A percentile compares a stretch with the other conserved stretches of the same genome.
phyloP scores from a whole-genome alignment of 495 filamentous ascomycete genomes.

The Xylaria acuta region DNA sequence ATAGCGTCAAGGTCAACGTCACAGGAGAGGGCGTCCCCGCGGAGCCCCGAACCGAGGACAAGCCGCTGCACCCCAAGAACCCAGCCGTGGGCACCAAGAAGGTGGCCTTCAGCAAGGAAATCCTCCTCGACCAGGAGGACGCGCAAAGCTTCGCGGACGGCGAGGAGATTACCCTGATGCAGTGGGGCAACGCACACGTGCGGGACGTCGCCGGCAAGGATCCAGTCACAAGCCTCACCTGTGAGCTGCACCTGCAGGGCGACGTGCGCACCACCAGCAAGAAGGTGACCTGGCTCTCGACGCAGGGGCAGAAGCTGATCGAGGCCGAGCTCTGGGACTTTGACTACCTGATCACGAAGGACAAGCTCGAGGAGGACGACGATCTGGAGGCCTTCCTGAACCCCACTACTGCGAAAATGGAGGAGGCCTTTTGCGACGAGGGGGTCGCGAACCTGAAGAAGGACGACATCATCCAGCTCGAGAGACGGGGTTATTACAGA shows the following conservation, averaged over 20 bases:
- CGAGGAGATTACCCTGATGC: conserved; percentile 95
- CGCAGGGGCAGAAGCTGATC: conserved; percentile 74
- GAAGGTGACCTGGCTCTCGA: conserved; percentile 91
- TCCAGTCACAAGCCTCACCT: conserved; percentile 69
- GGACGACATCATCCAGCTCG: conserved; percentile 91
- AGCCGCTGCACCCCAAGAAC: conserved; percentile 88
- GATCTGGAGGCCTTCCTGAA: conserved; percentile 81
- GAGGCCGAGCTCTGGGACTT: conserved; percentile 89
- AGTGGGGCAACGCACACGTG: conserved; percentile 92
- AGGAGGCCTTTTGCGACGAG: conserved; percentile 77
- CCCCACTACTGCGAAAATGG: conserved; percentile 74
- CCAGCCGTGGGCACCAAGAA: conserved; percentile 82
- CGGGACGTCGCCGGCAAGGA: conserved; percentile 60
- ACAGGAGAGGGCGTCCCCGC: conserved; percentile 67
- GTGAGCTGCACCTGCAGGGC: conserved; percentile 83
- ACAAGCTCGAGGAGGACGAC: conserved; percentile 83
- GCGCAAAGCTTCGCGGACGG: conserved; percentile 79
- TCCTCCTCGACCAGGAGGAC: conserved; percentile 87
- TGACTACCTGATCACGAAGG: conserved; percentile 91
- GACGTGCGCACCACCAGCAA: conserved; percentile 94
- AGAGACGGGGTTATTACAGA: conserved; percentile 89
- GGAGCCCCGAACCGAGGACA: conserved; percentile 70
- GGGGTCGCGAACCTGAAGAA: conserved; percentile 77
- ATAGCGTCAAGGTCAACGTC: conserved; percentile 70
- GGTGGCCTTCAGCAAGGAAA: conserved; percentile 71